Percentiles rank a stretch among this genome's conserved stretches.
phyloP scores from a whole-genome alignment of 2,329 filamentous ascomycete species.

The Neopestalotiopsis sp. region DNA sequence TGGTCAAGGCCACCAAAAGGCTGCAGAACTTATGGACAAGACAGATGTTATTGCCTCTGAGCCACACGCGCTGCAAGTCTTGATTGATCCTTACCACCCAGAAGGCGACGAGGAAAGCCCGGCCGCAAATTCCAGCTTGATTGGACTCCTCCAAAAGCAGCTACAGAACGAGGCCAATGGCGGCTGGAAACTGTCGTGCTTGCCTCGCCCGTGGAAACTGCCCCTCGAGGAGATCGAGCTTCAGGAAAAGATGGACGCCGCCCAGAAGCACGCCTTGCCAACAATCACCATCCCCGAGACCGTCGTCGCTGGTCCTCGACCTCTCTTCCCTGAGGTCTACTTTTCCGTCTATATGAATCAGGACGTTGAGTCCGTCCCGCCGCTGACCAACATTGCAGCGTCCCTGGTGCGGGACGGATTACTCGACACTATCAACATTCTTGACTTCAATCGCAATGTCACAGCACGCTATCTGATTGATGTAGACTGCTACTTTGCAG shows the following conservation, averaged over 20 bases:
- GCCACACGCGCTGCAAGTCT: conserved; percentile 79
- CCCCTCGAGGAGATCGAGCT: conserved; percentile 64
- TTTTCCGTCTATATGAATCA: conserved; percentile 91
- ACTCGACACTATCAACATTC: conserved; percentile 89
- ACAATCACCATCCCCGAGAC: conserved; percentile 75
- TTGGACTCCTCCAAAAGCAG: conserved; percentile 84
- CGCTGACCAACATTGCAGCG: conserved; percentile 75
- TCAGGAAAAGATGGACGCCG: conserved; percentile 62
- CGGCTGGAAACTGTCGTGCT: conserved; percentile 75
- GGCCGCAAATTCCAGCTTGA: conserved; percentile 69
- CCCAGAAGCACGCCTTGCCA: conserved; percentile 79
- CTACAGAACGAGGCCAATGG: conserved; percentile 76
- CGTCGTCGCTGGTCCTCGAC: conserved; percentile 73
- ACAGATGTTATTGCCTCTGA: conserved; percentile 94
- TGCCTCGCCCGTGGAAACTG: conserved; percentile 72
- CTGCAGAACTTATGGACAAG: conserved; percentile 83
- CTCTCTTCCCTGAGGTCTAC: conserved; percentile 90
- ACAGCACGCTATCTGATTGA: conserved; percentile 91
- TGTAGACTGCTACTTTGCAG: conserved; percentile 91
- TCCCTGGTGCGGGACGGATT: conserved; percentile 85
- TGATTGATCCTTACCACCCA: conserved; percentile 84
- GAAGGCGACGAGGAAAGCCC: conserved; percentile 67
- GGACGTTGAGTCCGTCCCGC: conserved; percentile 87
- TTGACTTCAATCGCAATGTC: conserved; percentile 89
- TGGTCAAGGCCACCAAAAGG: conserved; percentile 69